Base-by-base conservation (phyloP, 768 basidiomycete species). In the Rubroboletus pulcherrimus region DNA sequence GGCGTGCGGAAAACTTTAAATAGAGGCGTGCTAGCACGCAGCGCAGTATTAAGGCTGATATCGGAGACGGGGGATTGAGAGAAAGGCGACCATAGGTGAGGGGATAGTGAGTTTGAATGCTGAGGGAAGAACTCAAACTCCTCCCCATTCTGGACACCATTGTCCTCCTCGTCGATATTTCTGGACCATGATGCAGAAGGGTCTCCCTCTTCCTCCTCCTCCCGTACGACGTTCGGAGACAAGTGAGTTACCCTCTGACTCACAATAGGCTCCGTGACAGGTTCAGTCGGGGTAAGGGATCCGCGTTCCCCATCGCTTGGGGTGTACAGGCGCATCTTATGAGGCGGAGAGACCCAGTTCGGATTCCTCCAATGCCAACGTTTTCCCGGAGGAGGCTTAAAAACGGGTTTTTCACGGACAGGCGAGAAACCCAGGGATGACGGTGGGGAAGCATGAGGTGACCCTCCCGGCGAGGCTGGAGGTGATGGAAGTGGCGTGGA, bases 281-380 rank as follows among this genome's bases (percentile, higher is more conserved):
- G 71, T 53, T 71, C 70, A 4, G 70, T 71, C 3, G 70, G 71
- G 5, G 70, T 35, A 38, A 71, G 66, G 10, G 70, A 71, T 9
- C 40, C 59, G 19, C 59, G 57, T 14, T 67, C 69, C 12, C 54
- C 38, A 5, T 65, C 58, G n/a, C 55, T 58, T 6, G 64, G 70
- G 26, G 58, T 66, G 35, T 64, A 52, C 12, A 62, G 39, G 19
- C 65, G 68, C 59, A 51, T 58, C 43, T 70, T 69, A 31, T 51
- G 66, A 37, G 70, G 67, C 0, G 70, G 70, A 29, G 70, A 73
- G 30, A 66, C 55, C 70, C 70, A 71, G 34, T 71, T 71, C 4
- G 70, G 70, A 51, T 71, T 71, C 45, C 51, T 70, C 70, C 70
- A 71, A 44, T 73, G 70, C 70, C 70, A 71, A 17, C 62, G 61